Conservation (phyloP, 345 rosid genomes). For the Schrenkiella parvula region DNA sequence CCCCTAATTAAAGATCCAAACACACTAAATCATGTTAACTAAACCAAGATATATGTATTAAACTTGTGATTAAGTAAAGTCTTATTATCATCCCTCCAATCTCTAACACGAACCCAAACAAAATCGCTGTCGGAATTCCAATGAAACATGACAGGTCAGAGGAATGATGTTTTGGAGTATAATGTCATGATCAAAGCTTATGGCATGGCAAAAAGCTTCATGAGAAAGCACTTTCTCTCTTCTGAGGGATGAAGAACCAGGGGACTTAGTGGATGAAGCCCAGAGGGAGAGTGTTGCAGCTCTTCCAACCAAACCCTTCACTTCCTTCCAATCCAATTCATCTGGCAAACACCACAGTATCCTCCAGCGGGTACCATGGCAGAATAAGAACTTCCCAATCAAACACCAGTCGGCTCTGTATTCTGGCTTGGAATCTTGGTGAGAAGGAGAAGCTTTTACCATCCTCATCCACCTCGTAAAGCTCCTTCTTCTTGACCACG, state of each 20-base stretch:
- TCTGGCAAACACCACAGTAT: neutral
- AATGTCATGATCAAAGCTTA: slow-evolving; percentile 91
- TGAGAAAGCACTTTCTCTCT: slow-evolving; percentile 76
- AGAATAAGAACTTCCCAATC: neutral
- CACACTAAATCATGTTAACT: no score
- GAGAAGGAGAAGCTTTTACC: neutral
- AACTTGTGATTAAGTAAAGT: no score
- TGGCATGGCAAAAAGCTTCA: slow-evolving; percentile 77
- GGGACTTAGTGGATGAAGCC: slow-evolving; percentile 69
- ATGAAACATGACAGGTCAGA: slow-evolving; percentile 39
- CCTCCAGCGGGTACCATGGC: neutral
- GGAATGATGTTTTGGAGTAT: slow-evolving; percentile 63
- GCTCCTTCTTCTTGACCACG: neutral
- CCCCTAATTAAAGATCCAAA: no score
- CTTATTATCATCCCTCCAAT: no score
- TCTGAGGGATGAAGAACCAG: slow-evolving; percentile 72
- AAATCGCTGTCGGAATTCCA: no score
- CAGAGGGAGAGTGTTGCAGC: slow-evolving; percentile 36
- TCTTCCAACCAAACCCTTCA: slow-evolving; percentile 1
- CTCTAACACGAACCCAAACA: no score
- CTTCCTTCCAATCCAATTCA: slow-evolving; percentile 9
- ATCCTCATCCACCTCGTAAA: slow-evolving; percentile 5
- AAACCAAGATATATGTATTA: no score
- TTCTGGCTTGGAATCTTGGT: neutral
- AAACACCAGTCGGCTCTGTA: neutral